phyloP scores from a whole-genome alignment of 2,329 filamentous ascomycete genomes.

The Ophiocordyceps camponoti-rufipedis region DNA sequence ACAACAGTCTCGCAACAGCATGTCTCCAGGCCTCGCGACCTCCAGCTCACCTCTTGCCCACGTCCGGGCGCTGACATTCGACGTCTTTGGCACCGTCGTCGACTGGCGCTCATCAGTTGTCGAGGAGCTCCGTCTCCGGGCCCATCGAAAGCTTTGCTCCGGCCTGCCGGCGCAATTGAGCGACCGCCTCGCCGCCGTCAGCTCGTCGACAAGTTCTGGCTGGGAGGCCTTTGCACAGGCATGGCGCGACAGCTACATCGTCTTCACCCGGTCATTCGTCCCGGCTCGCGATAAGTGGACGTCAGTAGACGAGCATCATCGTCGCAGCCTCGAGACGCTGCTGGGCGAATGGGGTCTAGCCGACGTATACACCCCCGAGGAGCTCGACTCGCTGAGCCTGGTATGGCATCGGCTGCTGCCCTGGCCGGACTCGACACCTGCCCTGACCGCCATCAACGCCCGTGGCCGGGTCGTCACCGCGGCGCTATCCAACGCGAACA shows the following conservation, averaged over 20 bases:
- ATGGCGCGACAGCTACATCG: slow-evolving; percentile 48
- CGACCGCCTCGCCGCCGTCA: slow-evolving; percentile 28
- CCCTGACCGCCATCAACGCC: slow-evolving; percentile 35
- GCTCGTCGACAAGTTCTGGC: slow-evolving; percentile 16
- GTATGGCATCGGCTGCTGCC: slow-evolving; percentile 57
- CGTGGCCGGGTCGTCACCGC: slow-evolving; percentile 31
- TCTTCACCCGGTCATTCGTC: slow-evolving; percentile 38
- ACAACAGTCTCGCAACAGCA: slow-evolving; percentile 1
- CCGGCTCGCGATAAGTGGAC: slow-evolving; percentile 34
- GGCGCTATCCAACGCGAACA: slow-evolving; percentile 62
- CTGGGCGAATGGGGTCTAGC: slow-evolving; percentile 35
- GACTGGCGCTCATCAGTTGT: slow-evolving; percentile 57
- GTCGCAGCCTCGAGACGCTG: slow-evolving; percentile 39
- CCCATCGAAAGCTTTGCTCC: slow-evolving; percentile 26
- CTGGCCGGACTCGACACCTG: slow-evolving; percentile 45
- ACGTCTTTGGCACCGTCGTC: slow-evolving; percentile 67
- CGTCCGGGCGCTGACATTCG: slow-evolving; percentile 48
- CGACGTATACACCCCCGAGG: slow-evolving; percentile 41
- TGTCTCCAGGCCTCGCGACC: slow-evolving; percentile 11
- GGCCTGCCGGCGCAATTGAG: slow-evolving; percentile 28
- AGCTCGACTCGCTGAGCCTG: slow-evolving; percentile 44
- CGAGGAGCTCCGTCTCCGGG: slow-evolving; percentile 33
- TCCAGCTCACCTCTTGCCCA: slow-evolving; percentile 9
- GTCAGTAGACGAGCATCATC: slow-evolving; percentile 56
- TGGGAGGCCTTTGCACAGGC: slow-evolving; percentile 50